These are phyloP conservation scores for Calophaca sinica DNA, from an alignment of 306 rosid genomes.

Conservation along the genomic window DNA sequence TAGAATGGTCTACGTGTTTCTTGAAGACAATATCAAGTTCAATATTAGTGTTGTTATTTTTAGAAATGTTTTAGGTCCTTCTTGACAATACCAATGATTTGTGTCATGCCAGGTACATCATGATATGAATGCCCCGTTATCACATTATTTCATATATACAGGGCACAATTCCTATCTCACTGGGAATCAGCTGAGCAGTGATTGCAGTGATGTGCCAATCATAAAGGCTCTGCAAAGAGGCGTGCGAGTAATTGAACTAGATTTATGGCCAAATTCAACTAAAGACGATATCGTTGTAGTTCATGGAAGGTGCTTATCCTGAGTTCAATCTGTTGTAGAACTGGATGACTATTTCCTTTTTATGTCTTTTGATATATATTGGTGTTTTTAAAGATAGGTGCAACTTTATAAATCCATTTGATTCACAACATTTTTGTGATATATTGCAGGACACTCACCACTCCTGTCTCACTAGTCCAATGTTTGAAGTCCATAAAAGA, in stretches of 20 bases:
- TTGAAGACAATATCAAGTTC: slow-evolving; percentile 11
- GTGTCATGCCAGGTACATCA: slow-evolving; percentile 81
- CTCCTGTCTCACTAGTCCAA: slow-evolving; percentile 78
- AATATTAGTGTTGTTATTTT: background rate
- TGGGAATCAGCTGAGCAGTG: slow-evolving; percentile 96
- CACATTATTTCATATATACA: slow-evolving; percentile 96
- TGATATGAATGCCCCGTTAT: slow-evolving; percentile 87
- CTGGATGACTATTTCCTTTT: slow-evolving; percentile 28
- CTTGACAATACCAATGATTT: slow-evolving; percentile 48
- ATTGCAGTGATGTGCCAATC: slow-evolving; percentile 84
- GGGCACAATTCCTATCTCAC: slow-evolving; percentile 97
- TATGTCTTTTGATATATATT: background rate
- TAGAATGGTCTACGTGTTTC: no score
- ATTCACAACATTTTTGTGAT: slow-evolving; percentile 31
- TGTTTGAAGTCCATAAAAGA: slow-evolving; percentile 89
- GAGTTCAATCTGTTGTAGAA: slow-evolving; percentile 35
- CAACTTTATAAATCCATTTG: slow-evolving; percentile 19
- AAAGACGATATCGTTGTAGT: slow-evolving; percentile 74
- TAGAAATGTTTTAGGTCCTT: slow-evolving; percentile 6
- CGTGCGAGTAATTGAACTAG: slow-evolving; percentile 85
- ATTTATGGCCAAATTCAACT: slow-evolving; percentile 88
- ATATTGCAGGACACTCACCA: slow-evolving; percentile 77
- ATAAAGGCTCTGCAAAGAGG: slow-evolving; percentile 74
- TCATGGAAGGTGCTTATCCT: slow-evolving; percentile 83
- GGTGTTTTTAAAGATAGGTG: background rate